Evolutionary conservation across 805 yeast genomes (phyloP).

Genomic region (Wickerhamomyces bovis): DNA sequence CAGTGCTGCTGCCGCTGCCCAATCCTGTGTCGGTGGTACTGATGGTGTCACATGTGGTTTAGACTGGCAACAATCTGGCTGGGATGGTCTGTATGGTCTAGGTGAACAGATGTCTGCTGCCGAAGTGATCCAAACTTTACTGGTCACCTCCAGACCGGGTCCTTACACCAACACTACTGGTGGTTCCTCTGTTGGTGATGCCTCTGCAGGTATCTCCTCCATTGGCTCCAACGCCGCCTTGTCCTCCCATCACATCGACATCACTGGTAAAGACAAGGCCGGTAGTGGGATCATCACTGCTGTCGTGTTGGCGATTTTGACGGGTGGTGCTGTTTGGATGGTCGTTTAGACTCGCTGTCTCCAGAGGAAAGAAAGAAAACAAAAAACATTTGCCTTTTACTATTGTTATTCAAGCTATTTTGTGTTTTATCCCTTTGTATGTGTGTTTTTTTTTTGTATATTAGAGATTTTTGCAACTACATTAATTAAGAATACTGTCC

Average conservation of each 20-base stretch:
- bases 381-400: no score
- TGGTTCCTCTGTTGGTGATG: conserved; percentile 51
- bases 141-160: conserved; percentile 39
- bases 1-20: conserved; percentile 64
- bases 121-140: conserved; percentile 50
- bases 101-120: conserved; percentile 78
- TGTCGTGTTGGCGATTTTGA: conserved; percentile 49
- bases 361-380: neutral
- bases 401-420: neutral
- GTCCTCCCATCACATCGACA: conserved; percentile 33
- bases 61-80: conserved; percentile 50
- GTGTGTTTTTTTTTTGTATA: neutral
- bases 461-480: neutral
- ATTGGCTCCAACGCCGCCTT: conserved; percentile 31
- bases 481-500: no score
- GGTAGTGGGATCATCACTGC: conserved; percentile 92
- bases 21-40: conserved; percentile 64
- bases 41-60: conserved; percentile 76
- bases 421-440: neutral
- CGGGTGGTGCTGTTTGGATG: conserved; percentile 81
- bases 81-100: conserved; percentile 65
- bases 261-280: conserved; percentile 63
- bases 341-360: conserved; percentile 29
- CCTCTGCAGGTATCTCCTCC: conserved; percentile 43
- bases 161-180: conserved; percentile 50